These are phyloP conservation scores for Populus deltoides DNA, from an alignment of 345 rosid genomes.

Conservation along the genomic window DNA sequence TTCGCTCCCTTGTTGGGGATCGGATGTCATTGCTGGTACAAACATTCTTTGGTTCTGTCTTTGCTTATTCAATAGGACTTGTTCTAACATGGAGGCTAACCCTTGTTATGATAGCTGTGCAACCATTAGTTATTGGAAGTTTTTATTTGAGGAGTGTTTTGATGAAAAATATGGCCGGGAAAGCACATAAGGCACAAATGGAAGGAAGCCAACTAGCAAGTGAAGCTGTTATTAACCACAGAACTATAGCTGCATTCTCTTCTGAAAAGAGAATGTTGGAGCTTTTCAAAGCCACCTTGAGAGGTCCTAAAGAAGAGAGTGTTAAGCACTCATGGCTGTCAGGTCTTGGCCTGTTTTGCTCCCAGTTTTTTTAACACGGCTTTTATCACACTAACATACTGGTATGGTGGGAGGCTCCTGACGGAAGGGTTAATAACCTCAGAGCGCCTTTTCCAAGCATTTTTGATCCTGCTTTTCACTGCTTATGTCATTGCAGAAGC, in stretches of 20 bases:
- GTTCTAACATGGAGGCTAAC: slow-evolving; percentile 43
- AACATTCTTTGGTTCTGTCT: slow-evolving; percentile 35
- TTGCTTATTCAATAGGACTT: slow-evolving; percentile 33
- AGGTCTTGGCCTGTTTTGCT: slow-evolving; percentile 40
- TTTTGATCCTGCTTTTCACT: slow-evolving; percentile 49
- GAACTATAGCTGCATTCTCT: slow-evolving; percentile 52
- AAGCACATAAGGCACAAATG: slow-evolving; percentile 38
- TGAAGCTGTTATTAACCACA: slow-evolving; percentile 46
- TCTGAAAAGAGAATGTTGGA: slow-evolving; percentile 40
- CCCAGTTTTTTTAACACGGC: slow-evolving; percentile 47
- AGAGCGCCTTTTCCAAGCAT: slow-evolving; percentile 38
- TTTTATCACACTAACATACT: slow-evolving; percentile 33
- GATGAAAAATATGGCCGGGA: slow-evolving; percentile 48
- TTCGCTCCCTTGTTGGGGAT: slow-evolving; percentile 43
- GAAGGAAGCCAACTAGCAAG: slow-evolving; percentile 50
- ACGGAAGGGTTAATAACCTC: slow-evolving; percentile 30
- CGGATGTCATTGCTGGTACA: slow-evolving; percentile 42
- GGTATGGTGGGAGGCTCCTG: slow-evolving; percentile 53
- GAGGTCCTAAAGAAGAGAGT: slow-evolving; percentile 38
- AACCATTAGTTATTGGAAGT: slow-evolving; percentile 44
- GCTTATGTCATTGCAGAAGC: slow-evolving; percentile 48
- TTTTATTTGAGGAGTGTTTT: slow-evolving; percentile 40
- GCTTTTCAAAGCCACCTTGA: slow-evolving; percentile 32
- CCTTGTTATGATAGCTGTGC: slow-evolving; percentile 44
- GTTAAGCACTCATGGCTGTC: slow-evolving; percentile 49